phyloP scores from a whole-genome alignment of 2,329 filamentous ascomycete species.

The Epichloe aotearoae region DNA sequence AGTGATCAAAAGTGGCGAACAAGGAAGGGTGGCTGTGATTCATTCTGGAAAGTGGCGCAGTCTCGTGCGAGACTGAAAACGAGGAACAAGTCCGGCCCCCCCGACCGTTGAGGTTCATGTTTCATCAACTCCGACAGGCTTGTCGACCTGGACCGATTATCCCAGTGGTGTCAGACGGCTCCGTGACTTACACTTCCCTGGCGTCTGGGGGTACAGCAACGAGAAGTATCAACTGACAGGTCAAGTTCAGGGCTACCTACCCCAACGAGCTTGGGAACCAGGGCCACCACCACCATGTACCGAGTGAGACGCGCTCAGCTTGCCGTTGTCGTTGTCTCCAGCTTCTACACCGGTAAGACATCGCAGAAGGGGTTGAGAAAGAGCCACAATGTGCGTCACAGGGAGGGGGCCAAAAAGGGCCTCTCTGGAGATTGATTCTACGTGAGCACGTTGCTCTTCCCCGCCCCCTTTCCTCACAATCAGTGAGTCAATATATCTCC shows the following conservation, averaged over 20 bases:
- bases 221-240: conserved; percentile 1
- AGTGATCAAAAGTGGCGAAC: not conserved
- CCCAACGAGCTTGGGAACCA: not conserved
- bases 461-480: not conserved
- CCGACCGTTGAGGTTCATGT: not conserved
- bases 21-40: not conserved
- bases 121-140: not conserved
- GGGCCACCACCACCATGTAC: not conserved
- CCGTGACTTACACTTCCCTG: not conserved
- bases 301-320: not conserved
- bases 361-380: not conserved
- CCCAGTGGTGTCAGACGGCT: not conserved
- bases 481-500: not conserved
- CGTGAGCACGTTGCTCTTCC: not conserved
- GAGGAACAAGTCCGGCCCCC: not conserved
- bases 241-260: not conserved
- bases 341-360: not conserved
- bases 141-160: not conserved
- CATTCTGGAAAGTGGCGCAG: not conserved
- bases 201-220: not conserved
- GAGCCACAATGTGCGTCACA: not conserved
- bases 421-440: not conserved
- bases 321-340: not conserved
- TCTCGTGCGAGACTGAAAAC: not conserved
- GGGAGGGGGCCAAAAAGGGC: not conserved